Evolutionary conservation across 164 flowering plant genomes (phyloP).

Genomic region (Chimonanthus praecox): DNA sequence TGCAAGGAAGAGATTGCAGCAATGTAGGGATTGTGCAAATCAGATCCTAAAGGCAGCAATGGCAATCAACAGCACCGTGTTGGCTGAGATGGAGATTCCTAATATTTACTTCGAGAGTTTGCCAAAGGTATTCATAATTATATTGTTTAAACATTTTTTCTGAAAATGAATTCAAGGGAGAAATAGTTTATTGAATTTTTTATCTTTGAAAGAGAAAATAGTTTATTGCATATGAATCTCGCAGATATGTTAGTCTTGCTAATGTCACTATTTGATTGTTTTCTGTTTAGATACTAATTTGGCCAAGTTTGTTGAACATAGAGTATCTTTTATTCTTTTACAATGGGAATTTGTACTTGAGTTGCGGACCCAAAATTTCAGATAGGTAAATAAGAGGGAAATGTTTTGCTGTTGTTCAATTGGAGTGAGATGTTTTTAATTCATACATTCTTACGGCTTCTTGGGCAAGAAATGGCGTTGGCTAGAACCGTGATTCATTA

Average conservation of each 20-base stretch:
- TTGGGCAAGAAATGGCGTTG: no score
- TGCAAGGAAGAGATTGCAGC: constrained; percentile 54
- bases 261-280: background rate
- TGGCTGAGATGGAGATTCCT: constrained; percentile 81
- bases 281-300: background rate
- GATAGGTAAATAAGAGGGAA: no score
- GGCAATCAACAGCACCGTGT: constrained; percentile 58
- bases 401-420: no score
- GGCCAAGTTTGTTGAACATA: background rate
- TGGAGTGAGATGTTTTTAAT: no score
- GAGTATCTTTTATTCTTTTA: background rate
- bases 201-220: background rate
- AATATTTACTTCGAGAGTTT: constrained; percentile 44
- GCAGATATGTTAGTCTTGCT: background rate
- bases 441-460: no score
- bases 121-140: constrained; percentile 53
- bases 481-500: no score
- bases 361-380: background rate
- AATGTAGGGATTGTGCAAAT: constrained; percentile 30
- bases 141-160: background rate
- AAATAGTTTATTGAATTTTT: background rate
- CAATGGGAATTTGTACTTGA: background rate
- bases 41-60: constrained; percentile 56
- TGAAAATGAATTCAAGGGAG: background rate
- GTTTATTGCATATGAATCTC: background rate